These are phyloP conservation scores for Neonectria punicea DNA, from an alignment of 2,329 filamentous ascomycete species.

Conservation along the genomic window DNA sequence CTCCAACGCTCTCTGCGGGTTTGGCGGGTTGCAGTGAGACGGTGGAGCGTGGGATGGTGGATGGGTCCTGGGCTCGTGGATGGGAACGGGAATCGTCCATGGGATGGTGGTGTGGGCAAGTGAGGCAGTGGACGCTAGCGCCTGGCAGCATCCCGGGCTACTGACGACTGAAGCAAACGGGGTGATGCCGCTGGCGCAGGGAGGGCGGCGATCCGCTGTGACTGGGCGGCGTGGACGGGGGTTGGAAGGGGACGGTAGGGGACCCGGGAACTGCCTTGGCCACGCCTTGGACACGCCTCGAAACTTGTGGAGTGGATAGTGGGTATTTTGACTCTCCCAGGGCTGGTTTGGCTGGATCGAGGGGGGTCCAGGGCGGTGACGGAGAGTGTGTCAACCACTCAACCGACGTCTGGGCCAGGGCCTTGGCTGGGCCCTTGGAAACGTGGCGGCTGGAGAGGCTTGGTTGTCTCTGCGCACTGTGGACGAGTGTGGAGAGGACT, in stretches of 20 bases:
- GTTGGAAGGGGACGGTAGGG: not conserved
- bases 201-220: conserved; percentile 38
- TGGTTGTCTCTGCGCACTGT: conserved; percentile 32
- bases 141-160: conserved; percentile 33
- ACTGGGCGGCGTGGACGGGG: conserved; percentile 37
- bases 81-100: not conserved
- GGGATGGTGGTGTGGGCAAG: conserved; percentile 12
- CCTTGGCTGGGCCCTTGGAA: conserved; percentile 26
- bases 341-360: conserved; percentile 1
- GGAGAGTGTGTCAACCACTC: conserved; percentile 33
- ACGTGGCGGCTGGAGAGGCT: conserved; percentile 40
- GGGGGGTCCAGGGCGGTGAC: conserved; percentile 12
- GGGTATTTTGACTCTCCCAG: conserved; percentile 19
- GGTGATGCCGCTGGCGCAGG: conserved; percentile 23
- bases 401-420: conserved; percentile 37
- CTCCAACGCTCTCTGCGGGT: conserved; percentile 13
- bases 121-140: conserved; percentile 41
- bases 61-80: not conserved
- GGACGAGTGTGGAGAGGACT: conserved; percentile 1
- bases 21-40: conserved; percentile 26
- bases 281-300: conserved; percentile 12
- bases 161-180: conserved; percentile 16
- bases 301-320: conserved; percentile 15
- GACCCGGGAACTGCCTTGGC: conserved; percentile 22
- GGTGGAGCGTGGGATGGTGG: conserved; percentile 25